A percentile compares a stretch with the other conserved stretches of the same genome.
phyloP scores from a whole-genome alignment of 106 monocot genomes.

The Agapanthus africanus region DNA sequence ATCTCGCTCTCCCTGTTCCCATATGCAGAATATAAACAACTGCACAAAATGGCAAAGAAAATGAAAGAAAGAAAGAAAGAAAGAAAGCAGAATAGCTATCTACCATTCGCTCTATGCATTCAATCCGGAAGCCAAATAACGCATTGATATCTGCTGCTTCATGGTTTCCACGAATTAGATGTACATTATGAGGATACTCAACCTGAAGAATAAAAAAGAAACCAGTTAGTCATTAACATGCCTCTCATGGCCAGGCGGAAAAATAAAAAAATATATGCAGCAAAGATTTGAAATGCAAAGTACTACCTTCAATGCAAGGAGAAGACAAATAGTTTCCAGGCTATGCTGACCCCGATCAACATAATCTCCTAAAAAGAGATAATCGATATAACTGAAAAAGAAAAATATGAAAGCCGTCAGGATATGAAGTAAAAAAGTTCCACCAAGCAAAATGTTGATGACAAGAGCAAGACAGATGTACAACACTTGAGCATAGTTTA shows the following conservation, averaged over 20 bases:
- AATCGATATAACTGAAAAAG: conserved; percentile 97
- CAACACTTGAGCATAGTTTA: not conserved
- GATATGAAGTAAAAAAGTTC: conserved; percentile 1
- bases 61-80: not conserved
- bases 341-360: conserved; percentile 99
- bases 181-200: conserved; percentile 91
- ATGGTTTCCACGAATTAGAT: conserved; percentile 98
- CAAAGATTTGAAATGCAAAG: conserved; percentile 34
- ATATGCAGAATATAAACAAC: conserved; percentile 4
- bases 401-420: no score
- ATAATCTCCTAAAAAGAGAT: conserved; percentile 99
- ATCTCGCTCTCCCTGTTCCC: conserved; percentile 86
- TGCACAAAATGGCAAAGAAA: not conserved
- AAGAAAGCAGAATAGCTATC: not conserved
- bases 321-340: conserved; percentile 92
- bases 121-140: conserved; percentile 94
- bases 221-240: no score
- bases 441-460: not conserved
- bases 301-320: conserved; percentile 91
- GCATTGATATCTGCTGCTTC: conserved; percentile 99
- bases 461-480: not conserved
- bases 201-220: conserved; percentile 38
- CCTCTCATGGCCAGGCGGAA: no score
- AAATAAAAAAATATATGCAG: not conserved
- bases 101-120: conserved; percentile 99